Percentiles rank a stretch among this genome's conserved stretches.
Evolutionary conservation across 495 filamentous ascomycete species (phyloP).

Genomic region (Stereocaulon alpinum): DNA sequence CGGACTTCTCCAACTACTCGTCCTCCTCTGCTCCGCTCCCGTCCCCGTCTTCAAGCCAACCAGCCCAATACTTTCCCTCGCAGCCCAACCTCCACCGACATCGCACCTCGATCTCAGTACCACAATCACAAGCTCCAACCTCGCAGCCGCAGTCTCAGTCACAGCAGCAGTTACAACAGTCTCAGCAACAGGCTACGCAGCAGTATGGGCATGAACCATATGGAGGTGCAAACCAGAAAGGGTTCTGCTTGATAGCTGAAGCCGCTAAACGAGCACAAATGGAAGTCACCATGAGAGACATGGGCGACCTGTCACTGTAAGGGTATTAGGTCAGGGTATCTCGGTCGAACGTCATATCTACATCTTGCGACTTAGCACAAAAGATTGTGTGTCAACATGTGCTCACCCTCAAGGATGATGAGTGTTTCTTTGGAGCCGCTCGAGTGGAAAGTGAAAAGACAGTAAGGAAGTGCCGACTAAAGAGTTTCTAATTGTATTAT

Average conservation of each 20-base stretch:
- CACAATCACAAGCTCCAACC: constrained; percentile 6
- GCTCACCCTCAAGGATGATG: background rate
- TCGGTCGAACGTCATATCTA: background rate
- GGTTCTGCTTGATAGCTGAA: constrained; percentile 85
- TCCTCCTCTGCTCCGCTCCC: constrained; percentile 9
- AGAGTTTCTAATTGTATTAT: background rate
- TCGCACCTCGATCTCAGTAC: background rate
- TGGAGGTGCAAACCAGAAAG: constrained; percentile 21
- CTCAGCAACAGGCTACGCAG: constrained; percentile 6
- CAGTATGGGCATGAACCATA: background rate
- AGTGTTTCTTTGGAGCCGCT: background rate
- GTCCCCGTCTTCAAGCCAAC: constrained; percentile 18
- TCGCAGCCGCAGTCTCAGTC: constrained; percentile 1
- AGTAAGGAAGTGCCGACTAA: background rate
- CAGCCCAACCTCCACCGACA: constrained; percentile 8
- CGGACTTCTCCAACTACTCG: background rate
- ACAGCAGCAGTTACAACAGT: constrained; percentile 3
- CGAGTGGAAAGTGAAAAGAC: background rate
- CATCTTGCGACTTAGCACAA: no score
- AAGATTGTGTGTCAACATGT: no score
- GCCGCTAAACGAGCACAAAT: constrained; percentile 89
- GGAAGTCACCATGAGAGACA: constrained; percentile 72
- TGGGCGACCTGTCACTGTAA: constrained; percentile 46
- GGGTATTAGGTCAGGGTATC: background rate
- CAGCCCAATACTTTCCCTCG: constrained; percentile 9